A percentile compares a stretch with the other conserved stretches of the same genome.
phyloP scores from a whole-genome alignment of 257 asterid genomes.

The Gentiana macrophylla region DNA sequence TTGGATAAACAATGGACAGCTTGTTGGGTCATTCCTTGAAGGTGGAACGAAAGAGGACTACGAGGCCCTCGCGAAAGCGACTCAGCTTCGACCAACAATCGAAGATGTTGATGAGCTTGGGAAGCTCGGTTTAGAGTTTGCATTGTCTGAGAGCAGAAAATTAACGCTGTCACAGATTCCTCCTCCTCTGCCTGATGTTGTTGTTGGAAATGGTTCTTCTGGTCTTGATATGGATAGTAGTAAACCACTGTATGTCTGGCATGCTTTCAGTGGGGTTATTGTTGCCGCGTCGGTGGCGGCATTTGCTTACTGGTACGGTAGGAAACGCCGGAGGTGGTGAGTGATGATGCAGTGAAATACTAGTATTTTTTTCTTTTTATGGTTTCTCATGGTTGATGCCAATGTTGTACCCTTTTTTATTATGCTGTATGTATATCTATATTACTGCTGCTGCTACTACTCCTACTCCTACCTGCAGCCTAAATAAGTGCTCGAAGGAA shows the following conservation, averaged over 20 bases:
- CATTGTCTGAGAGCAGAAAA: slow-evolving; percentile 29
- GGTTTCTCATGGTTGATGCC: no score
- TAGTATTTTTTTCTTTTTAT: no score
- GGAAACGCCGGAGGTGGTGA: slow-evolving; percentile 67
- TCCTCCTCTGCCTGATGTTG: neutral
- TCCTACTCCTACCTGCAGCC: no score
- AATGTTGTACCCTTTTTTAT: no score
- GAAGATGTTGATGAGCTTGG: slow-evolving; percentile 47
- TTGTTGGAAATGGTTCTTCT: slow-evolving; percentile 16
- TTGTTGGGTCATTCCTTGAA: slow-evolving; percentile 80
- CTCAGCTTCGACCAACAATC: slow-evolving; percentile 46
- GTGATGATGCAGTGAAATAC: neutral
- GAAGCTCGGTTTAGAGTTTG: slow-evolving; percentile 57
- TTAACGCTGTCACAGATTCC: neutral
- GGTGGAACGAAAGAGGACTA: slow-evolving; percentile 86
- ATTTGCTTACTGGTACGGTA: slow-evolving; percentile 80
- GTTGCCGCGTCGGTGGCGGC: slow-evolving; percentile 76
- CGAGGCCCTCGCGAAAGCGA: slow-evolving; percentile 51
- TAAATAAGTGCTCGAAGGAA: no score
- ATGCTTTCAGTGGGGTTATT: slow-evolving; percentile 65
- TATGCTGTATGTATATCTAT: no score
- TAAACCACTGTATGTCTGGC: slow-evolving; percentile 51
- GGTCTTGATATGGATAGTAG: slow-evolving; percentile 9
- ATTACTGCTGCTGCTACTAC: no score
- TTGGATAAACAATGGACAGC: slow-evolving; percentile 61